Conservation (phyloP, 106 monocot genomes). For the Phalaenopsis aphrodite region DNA sequence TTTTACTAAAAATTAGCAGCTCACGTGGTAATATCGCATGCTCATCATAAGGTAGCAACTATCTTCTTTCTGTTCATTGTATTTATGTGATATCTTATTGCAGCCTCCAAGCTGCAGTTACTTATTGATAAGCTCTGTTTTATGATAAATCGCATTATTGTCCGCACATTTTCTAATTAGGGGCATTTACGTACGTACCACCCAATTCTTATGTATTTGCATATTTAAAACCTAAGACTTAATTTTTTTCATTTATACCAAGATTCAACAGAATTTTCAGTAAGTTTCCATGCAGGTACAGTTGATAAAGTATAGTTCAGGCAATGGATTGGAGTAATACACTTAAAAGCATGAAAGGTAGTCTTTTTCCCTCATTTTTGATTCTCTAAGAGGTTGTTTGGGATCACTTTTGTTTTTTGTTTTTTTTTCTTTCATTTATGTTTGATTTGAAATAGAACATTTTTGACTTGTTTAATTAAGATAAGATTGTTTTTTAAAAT, state of each 20-base stretch:
- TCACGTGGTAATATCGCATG: background rate
- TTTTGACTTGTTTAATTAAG: too few relatives aligned
- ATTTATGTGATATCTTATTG: background rate
- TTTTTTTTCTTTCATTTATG: too few relatives aligned
- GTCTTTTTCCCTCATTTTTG: background rate
- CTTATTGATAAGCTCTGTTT: background rate
- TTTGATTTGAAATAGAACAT: too few relatives aligned
- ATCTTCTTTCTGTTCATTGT: background rate
- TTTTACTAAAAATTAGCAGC: background rate
- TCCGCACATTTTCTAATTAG: background rate
- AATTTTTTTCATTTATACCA: background rate
- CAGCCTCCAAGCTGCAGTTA: background rate
- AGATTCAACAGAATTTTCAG: background rate
- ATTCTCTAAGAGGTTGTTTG: background rate
- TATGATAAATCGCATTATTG: background rate
- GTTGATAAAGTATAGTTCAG: background rate
- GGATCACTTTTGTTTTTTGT: too few relatives aligned
- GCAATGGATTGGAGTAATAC: conserved; percentile 37
- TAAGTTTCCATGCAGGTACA: background rate
- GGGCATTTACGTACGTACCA: too few relatives aligned
- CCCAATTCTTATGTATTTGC: too few relatives aligned
- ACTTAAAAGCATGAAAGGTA: conserved; percentile 38
- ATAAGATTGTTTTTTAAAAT: too few relatives aligned
- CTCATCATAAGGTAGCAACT: background rate
- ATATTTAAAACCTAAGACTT: too few relatives aligned